Conservation (phyloP, 441 rosid genomes). For the Rhodomyrtus psidioides region DNA sequence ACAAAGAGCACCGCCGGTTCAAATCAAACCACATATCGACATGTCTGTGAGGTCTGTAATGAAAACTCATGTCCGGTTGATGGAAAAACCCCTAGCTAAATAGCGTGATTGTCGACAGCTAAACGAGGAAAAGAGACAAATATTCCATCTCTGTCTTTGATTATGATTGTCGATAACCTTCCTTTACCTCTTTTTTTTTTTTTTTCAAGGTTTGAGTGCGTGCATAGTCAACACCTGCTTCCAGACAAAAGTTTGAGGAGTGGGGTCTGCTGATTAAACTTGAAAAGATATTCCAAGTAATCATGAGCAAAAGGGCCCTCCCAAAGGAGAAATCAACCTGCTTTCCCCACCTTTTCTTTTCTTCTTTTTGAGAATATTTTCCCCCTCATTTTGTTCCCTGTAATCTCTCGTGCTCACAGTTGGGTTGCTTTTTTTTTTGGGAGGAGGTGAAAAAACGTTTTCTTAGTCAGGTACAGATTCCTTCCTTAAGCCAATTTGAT, state of each 20-base stretch:
- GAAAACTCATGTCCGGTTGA: background rate
- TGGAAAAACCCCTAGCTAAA: background rate
- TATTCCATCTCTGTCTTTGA: background rate
- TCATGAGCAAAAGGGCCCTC: slow-evolving; percentile 21
- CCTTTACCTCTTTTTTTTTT: background rate
- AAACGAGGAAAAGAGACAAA: slow-evolving; percentile 7
- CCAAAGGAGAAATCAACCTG: background rate
- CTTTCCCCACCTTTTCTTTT: background rate
- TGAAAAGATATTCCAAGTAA: slow-evolving; percentile 26
- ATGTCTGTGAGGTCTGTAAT: background rate
- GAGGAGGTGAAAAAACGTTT: background rate
- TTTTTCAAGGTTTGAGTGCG: background rate
- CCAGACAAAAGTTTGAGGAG: slow-evolving; percentile 28
- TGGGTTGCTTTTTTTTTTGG: background rate
- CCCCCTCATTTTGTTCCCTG: background rate
- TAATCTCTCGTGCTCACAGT: background rate
- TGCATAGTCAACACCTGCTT: slow-evolving; percentile 36
- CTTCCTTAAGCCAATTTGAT: background rate
- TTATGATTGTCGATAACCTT: background rate
- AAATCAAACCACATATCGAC: too few relatives aligned
- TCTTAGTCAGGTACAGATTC: background rate
- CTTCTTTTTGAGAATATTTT: background rate
- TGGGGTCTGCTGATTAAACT: slow-evolving; percentile 29
- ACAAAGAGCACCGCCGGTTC: too few relatives aligned
- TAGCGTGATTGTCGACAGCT: slow-evolving; percentile 5